Percentiles rank a stretch among this genome's conserved stretches.
Evolutionary conservation across 805 yeast genomes (phyloP).

Genomic region (Blastobotrys terrestris): DNA sequence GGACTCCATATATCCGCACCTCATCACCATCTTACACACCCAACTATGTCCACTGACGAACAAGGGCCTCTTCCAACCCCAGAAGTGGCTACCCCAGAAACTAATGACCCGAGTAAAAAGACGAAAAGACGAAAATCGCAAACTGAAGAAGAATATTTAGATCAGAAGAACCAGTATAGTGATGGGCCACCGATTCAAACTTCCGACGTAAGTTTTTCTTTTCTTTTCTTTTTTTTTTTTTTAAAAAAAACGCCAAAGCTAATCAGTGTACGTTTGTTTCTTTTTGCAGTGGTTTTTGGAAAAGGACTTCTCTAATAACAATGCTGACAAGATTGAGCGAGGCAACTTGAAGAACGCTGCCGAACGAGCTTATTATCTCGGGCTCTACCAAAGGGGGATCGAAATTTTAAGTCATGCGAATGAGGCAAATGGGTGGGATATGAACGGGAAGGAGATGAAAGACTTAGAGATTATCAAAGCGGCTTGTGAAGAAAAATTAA

Average conservation of each 20-base stretch:
- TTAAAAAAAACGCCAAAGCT: background rate
- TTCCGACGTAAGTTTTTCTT: conserved; percentile 11
- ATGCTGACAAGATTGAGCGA: conserved; percentile 45
- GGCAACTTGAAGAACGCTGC: conserved; percentile 51
- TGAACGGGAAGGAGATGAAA: conserved; percentile 1
- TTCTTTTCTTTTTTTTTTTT: too few relatives aligned
- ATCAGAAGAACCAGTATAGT: conserved; percentile 47
- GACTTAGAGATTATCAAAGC: background rate
- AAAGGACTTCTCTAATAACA: conserved; percentile 7
- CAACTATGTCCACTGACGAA: background rate
- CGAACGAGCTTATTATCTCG: conserved; percentile 54
- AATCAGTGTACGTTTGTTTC: background rate
- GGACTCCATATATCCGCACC: background rate
- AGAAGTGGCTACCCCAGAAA: background rate
- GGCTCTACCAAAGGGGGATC: conserved; percentile 48
- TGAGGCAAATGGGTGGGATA: conserved; percentile 10
- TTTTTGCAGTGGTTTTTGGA: conserved; percentile 13
- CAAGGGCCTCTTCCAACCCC: background rate
- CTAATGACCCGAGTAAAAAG: background rate
- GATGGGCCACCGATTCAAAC: conserved; percentile 37
- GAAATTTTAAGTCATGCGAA: conserved; percentile 32
- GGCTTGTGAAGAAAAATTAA: background rate
- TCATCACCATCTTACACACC: background rate
- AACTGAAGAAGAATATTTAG: conserved; percentile 52
- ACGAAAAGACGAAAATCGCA: conserved; percentile 58